Conservation (phyloP, 441 rosid genomes). For the Mallotus japonicus region DNA sequence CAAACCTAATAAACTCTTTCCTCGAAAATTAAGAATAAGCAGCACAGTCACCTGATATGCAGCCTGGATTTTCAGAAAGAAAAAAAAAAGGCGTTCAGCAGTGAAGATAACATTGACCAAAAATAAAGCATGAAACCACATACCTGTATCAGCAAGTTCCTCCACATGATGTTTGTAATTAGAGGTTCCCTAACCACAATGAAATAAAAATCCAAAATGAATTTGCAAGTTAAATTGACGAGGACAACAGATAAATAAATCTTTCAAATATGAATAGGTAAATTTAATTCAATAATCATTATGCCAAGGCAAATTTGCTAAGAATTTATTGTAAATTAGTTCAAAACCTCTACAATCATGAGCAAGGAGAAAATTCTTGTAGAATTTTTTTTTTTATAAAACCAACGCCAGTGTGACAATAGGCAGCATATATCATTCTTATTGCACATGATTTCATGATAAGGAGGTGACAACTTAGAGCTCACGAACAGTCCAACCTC, state of each 20-base stretch:
- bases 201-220: slow-evolving; percentile 2
- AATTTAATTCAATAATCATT: neutral
- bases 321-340: too few species aligned
- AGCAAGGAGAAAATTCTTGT: neutral
- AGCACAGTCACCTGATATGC: slow-evolving; percentile 75
- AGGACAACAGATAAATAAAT: neutral
- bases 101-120: too few species aligned
- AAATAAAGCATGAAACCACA: neutral
- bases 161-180: slow-evolving; percentile 95
- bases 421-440: neutral
- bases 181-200: slow-evolving; percentile 74
- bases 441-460: neutral
- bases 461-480: neutral
- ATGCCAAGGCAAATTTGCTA: neutral
- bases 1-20: slow-evolving; percentile 58
- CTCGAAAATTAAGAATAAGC: slow-evolving; percentile 76
- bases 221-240: neutral
- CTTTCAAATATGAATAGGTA: neutral
- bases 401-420: too few species aligned
- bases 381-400: too few species aligned
- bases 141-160: slow-evolving; percentile 92
- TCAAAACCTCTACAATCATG: neutral
- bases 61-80: slow-evolving; percentile 52
- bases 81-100: too few species aligned
- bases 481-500: neutral